A percentile compares a stretch with the other conserved stretches of the same genome.
These are phyloP conservation scores for Urochloa ruziziensis DNA, from an alignment of 176 grass and related monocot genomes.

Conservation along the genomic window DNA sequence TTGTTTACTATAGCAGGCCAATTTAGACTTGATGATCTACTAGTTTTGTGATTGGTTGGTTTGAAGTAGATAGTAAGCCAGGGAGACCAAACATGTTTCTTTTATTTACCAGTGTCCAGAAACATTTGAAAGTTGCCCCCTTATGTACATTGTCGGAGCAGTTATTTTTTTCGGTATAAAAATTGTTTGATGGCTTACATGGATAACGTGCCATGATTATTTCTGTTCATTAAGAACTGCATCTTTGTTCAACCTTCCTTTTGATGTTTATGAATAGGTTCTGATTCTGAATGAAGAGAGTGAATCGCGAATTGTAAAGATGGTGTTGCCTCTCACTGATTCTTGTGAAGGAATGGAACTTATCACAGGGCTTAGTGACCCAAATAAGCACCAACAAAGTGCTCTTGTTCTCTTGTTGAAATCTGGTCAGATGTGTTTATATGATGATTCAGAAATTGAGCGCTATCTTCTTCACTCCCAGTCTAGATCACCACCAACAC, in stretches of 20 bases:
- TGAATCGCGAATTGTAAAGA: slow-evolving; percentile 78
- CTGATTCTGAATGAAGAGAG: slow-evolving; percentile 77
- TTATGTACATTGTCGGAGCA: neutral
- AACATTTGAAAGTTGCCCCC: neutral
- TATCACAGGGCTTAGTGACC: slow-evolving; percentile 60
- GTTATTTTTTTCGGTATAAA: neutral
- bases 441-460: slow-evolving; percentile 89
- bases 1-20: neutral
- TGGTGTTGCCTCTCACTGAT: slow-evolving; percentile 80
- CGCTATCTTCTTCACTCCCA: slow-evolving; percentile 72
- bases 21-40: neutral
- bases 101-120: neutral
- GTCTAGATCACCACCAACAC: slow-evolving; percentile 65
- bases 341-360: slow-evolving; percentile 73
- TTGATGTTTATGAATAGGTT: slow-evolving; percentile 60
- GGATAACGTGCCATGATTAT: neutral
- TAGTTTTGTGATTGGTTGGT: neutral
- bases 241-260: slow-evolving; percentile 24
- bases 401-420: slow-evolving; percentile 78
- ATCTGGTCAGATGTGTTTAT: slow-evolving; percentile 77
- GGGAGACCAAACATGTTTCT: neutral
- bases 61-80: neutral
- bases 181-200: slow-evolving; percentile 2
- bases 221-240: slow-evolving; percentile 26
- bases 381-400: slow-evolving; percentile 68